Evolutionary conservation across 129 eudicot species (phyloP).

Genomic region (Artemisia tridentata): DNA sequence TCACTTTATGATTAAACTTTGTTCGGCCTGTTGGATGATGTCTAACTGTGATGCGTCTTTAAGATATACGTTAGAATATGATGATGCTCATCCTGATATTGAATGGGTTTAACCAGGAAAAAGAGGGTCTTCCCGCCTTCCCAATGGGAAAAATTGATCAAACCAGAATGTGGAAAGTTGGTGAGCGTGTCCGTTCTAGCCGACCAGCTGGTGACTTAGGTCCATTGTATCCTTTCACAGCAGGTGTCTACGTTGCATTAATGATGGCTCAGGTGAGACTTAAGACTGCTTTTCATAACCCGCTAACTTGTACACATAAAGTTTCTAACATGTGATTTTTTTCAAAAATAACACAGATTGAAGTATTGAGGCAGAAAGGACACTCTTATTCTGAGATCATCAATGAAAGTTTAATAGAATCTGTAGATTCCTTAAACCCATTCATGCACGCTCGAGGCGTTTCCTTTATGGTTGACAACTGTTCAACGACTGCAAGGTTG

Average conservation of each 20-base stretch:
- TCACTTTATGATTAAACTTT: neutral
- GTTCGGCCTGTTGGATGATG: neutral
- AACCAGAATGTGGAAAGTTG: conserved; percentile 97
- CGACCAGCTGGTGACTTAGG: conserved; percentile 88
- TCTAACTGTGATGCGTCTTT: neutral
- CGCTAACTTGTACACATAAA: conserved; percentile 8
- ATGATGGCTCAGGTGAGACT: conserved; percentile 96
- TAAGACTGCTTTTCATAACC: neutral
- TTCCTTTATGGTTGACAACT: conserved; percentile 96
- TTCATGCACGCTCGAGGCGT: conserved; percentile 99
- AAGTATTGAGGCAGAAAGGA: conserved; percentile 87
- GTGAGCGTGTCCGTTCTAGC: conserved; percentile 75
- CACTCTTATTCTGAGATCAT: conserved; percentile 94
- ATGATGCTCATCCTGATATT: neutral
- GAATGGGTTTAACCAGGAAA: conserved; percentile 47
- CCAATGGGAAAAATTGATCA: conserved; percentile 99
- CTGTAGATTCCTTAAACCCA: conserved; percentile 92
- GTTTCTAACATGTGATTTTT: conserved; percentile 10
- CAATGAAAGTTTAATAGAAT: conserved; percentile 89
- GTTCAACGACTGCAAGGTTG: conserved; percentile 81
- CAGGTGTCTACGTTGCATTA: conserved; percentile 89
- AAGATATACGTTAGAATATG: neutral
- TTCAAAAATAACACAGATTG: conserved; percentile 48
- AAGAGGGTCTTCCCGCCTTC: conserved; percentile 96
- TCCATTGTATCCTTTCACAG: conserved; percentile 90